Evolutionary conservation across 2,329 filamentous ascomycete genomes (phyloP).

Genomic region (Graphilbum fragrans): DNA sequence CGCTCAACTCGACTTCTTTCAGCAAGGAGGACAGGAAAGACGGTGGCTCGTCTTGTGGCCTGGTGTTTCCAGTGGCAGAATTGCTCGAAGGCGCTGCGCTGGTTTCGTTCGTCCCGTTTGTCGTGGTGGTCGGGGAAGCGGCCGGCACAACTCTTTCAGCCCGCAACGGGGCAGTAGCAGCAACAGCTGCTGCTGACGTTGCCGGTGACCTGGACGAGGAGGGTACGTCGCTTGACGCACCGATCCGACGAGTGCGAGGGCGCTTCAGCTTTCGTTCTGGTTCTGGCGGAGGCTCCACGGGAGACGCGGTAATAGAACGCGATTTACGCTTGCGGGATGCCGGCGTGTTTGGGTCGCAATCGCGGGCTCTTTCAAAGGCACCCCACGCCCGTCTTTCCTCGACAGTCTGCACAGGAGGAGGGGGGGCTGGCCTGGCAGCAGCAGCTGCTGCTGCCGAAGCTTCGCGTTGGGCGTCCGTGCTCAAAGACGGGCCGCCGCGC

Average conservation of each 20-base stretch:
- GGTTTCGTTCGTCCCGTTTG: too few relatives aligned
- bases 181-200: not conserved
- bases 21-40: constrained; percentile 80
- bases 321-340: constrained; percentile 61
- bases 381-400: constrained; percentile 85
- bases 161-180: not conserved
- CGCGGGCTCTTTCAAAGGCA: constrained; percentile 73
- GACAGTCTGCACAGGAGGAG: constrained; percentile 29
- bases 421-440: not conserved
- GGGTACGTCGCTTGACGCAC: constrained; percentile 33
- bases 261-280: constrained; percentile 79
- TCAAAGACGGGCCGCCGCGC: constrained; percentile 20
- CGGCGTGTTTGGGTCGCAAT: constrained; percentile 41
- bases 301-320: constrained; percentile 58
- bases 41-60: constrained; percentile 36
- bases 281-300: constrained; percentile 53
- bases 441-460: not conserved
- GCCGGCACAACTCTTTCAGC: too few relatives aligned
- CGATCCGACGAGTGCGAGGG: constrained; percentile 63
- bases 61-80: not conserved
- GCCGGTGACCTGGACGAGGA: constrained; percentile 14
- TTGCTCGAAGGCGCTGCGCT: too few relatives aligned
- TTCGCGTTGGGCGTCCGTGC: not conserved
- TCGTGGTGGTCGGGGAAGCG: too few relatives aligned
- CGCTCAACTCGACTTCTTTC: constrained; percentile 68